Evolutionary conservation across 208 protist genomes (phyloP), one percentile per base, ranked within the genome.

Genomic region (Acanthamoeba healyi): DNA sequence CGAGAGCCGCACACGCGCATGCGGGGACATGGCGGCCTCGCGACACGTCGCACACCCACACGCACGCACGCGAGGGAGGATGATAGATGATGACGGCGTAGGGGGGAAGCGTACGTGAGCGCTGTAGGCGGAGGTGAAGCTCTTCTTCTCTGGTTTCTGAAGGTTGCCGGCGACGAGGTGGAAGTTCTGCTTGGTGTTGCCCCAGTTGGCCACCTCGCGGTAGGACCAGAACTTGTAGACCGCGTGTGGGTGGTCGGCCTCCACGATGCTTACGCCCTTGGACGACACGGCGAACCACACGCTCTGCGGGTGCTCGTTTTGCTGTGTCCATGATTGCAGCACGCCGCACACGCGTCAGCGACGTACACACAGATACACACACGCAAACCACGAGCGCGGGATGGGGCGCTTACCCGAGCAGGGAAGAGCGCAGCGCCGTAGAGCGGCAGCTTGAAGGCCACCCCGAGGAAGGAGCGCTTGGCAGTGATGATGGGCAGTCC

Each of bases 121-220:
- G 46, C 46, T 63, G 79, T 88, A 88, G 44, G 46, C 29, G 32
- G 46, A 88, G 46, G 79, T 65, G 44, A 88, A 88, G 79, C 79
- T 65, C 29, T 46, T 54, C 79, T 88, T 88, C 79, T 88, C 79
- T 10, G 79, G 79, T 32, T 88, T 88, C 46, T 65, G 51, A 14
- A 88, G 79, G 51, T 88, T 88, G 42, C 79, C 79, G 9, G 79
- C 79, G 19, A 88, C 79, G 32, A 88, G 42, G 42, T 88, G 79
- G 51, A 88, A 88, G 79, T 88, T 63, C 42, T 54, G 42, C 46
- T 63, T 54, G 51, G 79, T 88, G 79, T 63, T 88, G 51, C 79
- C 79, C 79, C 79, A 88, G 79, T 88, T 88, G 42, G 79, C 79
- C 29, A 88, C 51, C 46, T 88, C 79, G 29, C 51, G 42, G 51